Base-by-base conservation (phyloP, 2,329 filamentous ascomycete genomes). In the Alternaria rosae region DNA sequence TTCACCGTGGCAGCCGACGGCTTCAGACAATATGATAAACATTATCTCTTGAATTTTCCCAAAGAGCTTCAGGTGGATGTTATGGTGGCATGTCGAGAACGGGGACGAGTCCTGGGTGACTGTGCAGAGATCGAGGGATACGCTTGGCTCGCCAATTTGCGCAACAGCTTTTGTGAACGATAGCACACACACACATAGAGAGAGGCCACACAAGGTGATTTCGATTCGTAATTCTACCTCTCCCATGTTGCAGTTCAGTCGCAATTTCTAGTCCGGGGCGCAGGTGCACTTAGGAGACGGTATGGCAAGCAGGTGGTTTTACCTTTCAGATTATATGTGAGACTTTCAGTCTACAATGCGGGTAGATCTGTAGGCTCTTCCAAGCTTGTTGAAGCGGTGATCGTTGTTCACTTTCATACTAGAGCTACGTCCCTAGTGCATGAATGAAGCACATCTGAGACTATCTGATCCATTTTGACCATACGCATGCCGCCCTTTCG, bases 1-100 rank as follows among this genome's bases (percentile, higher is more conserved):
- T n/a, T 35, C 15, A 0, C n/a, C 13, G 15, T 4, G 6, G 13
- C 13, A 9, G 0, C 32, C 0, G 1, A 15, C 1, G 3, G 15
- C 1, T 35, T 35, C 30, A 1, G 1, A 7, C 0, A 4, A 35
- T 15, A 13, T 35, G 0, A 35, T 1, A 35, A 7, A 3, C 13
- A 15, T 35, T 13, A 15, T 15, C 30, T 35, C 30, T 8, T 35
- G 6, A 7, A 35, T 35, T 35, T 12, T 1, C 30, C 15, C 3
- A 35, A 15, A 0, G 13, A 35, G 30, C 15, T 35, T 1, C 30
- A 15, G 1, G 15, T 8, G 0, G 30, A 35, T 15, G 15, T 35
- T 7, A 35, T 35, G 15, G 30, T 32, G 30, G 28, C 1, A 6
- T 30, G 28, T 30, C 28, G 28, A 6, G 28, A 3, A 5, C 11